A percentile compares a stretch with the other conserved stretches of the same genome.
phyloP scores from a whole-genome alignment of 2,329 filamentous ascomycete species.

The Pezizomycotina sp. region DNA sequence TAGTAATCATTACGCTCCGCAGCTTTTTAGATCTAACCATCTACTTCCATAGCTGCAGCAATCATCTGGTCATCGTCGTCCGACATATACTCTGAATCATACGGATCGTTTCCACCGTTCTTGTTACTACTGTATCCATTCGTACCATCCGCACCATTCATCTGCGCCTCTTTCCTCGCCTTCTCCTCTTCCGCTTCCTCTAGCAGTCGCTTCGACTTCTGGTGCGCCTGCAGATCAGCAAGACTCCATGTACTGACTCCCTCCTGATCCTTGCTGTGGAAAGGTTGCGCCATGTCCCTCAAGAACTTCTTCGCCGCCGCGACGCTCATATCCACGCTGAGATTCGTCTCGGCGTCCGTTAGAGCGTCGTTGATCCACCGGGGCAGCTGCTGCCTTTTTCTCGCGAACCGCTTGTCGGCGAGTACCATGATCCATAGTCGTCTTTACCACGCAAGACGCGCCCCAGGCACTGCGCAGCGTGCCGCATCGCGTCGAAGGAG shows the following conservation, averaged over 20 bases:
- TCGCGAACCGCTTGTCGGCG: constrained; percentile 81
- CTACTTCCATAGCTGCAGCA: constrained; percentile 12
- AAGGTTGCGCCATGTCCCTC: constrained; percentile 80
- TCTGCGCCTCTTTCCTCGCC: constrained; percentile 21
- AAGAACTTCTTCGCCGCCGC: constrained; percentile 79
- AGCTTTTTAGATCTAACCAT: constrained; percentile 5
- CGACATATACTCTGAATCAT: constrained; percentile 8
- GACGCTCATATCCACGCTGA: constrained; percentile 91
- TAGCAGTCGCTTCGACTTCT: constrained; percentile 52
- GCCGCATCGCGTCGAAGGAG: constrained; percentile 98
- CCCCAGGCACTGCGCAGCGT: constrained; percentile 88
- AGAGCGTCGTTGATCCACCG: constrained; percentile 93
- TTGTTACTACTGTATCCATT: constrained; percentile 22
- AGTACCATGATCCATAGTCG: constrained; percentile 99
- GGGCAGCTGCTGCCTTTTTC: constrained; percentile 75
- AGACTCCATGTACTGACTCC: constrained; percentile 86
- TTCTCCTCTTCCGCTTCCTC: constrained; percentile 33
- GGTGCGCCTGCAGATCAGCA: constrained; percentile 59
- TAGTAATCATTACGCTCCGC: constrained; percentile 1
- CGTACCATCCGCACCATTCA: constrained; percentile 25
- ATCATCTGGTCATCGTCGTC: constrained; percentile 18
- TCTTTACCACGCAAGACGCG: constrained; percentile 92
- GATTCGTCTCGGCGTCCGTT: constrained; percentile 66
- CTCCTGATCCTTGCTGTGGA: constrained; percentile 66
- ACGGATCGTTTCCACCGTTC: constrained; percentile 22